These are phyloP conservation scores for Dictyostelium capitatum DNA, from an alignment of 78 protist species.

Conservation along the genomic window DNA sequence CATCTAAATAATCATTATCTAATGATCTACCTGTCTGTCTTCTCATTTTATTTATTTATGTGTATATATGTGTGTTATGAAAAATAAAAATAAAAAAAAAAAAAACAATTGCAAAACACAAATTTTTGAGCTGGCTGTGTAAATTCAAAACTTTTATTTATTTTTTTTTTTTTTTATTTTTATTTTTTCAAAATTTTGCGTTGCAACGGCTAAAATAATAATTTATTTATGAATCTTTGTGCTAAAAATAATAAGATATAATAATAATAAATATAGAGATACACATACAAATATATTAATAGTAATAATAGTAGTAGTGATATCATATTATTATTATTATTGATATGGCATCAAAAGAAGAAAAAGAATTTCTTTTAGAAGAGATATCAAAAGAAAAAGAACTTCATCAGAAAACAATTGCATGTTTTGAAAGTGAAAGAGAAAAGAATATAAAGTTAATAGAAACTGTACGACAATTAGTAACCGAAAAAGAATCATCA, in stretches of 20 bases:
- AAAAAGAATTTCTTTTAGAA: conserved; percentile 33
- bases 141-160: neutral
- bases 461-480: neutral
- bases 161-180: neutral
- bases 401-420: conserved; percentile 47
- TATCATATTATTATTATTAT: neutral
- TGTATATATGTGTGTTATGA: neutral
- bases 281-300: neutral
- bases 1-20: conserved; percentile 54
- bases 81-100: neutral
- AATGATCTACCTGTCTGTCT: conserved; percentile 31
- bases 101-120: neutral
- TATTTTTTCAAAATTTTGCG: neutral
- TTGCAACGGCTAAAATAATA: neutral
- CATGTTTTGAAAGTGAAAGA: conserved; percentile 9
- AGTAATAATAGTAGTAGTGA: neutral
- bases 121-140: neutral
- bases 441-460: conserved; percentile 42
- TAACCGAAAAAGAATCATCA: neutral
- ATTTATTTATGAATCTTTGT: neutral
- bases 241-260: neutral
- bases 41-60: conserved; percentile 24
- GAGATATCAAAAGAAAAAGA: conserved; percentile 56
- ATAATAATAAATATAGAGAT: neutral
- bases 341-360: conserved; percentile 49